Evolutionary conservation across 768 basidiomycete genomes (phyloP), one percentile per base, ranked within the genome.

Genomic region (Pholiota conissans): DNA sequence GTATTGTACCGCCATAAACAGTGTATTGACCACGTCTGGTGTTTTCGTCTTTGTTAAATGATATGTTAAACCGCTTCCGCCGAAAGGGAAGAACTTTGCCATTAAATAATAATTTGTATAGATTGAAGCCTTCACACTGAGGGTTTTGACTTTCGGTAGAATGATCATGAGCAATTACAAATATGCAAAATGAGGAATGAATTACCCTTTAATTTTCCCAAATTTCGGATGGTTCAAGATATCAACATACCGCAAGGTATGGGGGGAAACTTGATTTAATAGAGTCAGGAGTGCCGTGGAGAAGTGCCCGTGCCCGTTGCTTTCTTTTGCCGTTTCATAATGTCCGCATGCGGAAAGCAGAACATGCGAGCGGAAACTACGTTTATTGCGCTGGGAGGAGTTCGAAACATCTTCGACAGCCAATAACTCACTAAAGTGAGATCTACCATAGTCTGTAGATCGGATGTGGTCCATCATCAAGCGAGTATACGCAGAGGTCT

Each of bases 91-190:
- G 37, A 11, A 24, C 26, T 26, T 20, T 26, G 4, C 28, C 42
- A 28, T 46, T 40, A 20, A 39, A 52, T 8, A 37, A 34, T 2
- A 22, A 2, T 7, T 34, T 20, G 10, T 13, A n/a, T 24, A 18
- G 32, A 22, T 52, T 42, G 7, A 9, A 6, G 14, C 51, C 51
- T 37, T 18, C 14, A 34, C 51, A 52, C 39, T 52, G 51, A n/a
- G 51, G 51, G 11, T 26, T 35, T 28, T 52, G 51, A 7, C 51
- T 52, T n/a, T n/a, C n/a, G n/a, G n/a, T n/a, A n/a, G n/a, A n/a
- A n/a, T n/a, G n/a, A n/a, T n/a, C n/a, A 18, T n/a, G 10, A 34
- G 5, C 26, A 50, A 22, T 5, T 50, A 14, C 13, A 22, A 29
- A 9, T 27, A 50, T 28, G 29, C 18, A n/a, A n/a, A 32, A n/a